Percentiles rank a stretch among this genome's conserved stretches.
These are phyloP conservation scores for Amphibolis antarctica DNA, from an alignment of 106 monocot species.

Conservation along the genomic window DNA sequence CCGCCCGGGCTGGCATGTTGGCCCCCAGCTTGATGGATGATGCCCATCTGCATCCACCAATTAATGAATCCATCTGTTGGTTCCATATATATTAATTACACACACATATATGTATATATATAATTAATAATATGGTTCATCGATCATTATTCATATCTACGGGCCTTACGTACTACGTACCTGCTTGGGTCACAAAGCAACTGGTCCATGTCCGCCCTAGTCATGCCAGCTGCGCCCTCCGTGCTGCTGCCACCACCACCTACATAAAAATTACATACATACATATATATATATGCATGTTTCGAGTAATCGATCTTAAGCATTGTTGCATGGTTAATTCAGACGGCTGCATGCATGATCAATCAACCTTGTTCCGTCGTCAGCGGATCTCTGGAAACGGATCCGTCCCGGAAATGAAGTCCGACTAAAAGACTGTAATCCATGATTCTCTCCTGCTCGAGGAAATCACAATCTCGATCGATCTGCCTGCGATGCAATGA, in stretches of 20 bases:
- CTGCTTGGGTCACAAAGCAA: constrained; percentile 22
- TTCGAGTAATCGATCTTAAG: too few relatives aligned
- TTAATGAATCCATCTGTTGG: not conserved
- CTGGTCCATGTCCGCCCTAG: constrained; percentile 28
- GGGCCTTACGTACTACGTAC: too few relatives aligned
- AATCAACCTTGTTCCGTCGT: constrained; percentile 10
- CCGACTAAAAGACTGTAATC: constrained; percentile 90
- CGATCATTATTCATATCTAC: too few relatives aligned
- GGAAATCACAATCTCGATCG: constrained; percentile 70
- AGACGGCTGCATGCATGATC: too few relatives aligned
- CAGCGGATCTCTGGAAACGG: constrained; percentile 14
- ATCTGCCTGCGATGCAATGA: constrained; percentile 39
- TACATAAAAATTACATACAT: constrained; percentile 1
- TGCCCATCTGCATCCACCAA: constrained; percentile 21
- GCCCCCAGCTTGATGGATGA: constrained; percentile 35
- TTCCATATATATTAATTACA: not conserved
- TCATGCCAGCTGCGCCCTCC: constrained; percentile 18
- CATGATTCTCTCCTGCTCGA: constrained; percentile 91
- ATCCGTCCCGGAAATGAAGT: constrained; percentile 48
- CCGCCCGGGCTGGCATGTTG: constrained; percentile 67
- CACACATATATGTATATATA: not conserved
- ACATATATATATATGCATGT: too few relatives aligned
- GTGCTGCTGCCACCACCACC: constrained; percentile 7
- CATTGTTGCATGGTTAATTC: too few relatives aligned
- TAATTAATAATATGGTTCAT: not conserved